Percentiles rank a stretch among this genome's conserved stretches.
Evolutionary conservation across 371 early-diverging fungal genomes (phyloP).

Genomic region (Smittium mucronatum): DNA sequence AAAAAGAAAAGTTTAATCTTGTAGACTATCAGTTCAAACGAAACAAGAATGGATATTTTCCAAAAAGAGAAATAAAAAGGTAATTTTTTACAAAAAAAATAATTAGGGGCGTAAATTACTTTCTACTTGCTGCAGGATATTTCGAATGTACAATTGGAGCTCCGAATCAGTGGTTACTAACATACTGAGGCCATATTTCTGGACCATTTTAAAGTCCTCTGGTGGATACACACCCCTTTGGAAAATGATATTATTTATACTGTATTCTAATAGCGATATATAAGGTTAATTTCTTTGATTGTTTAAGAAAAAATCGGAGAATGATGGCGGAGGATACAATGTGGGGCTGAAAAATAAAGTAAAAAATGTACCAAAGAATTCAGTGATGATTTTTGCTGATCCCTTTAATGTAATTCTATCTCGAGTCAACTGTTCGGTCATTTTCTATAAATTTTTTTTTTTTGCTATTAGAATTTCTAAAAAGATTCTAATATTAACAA

Average conservation of each 20-base stretch:
- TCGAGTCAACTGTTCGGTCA: slow-evolving; percentile 32
- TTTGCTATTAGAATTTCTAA: too few species aligned
- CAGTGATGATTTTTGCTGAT: slow-evolving; percentile 58
- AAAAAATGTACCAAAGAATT: slow-evolving; percentile 59
- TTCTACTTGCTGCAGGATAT: slow-evolving; percentile 63
- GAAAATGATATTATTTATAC: slow-evolving; percentile 73
- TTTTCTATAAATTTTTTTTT: too few species aligned
- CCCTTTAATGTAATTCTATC: slow-evolving; percentile 58
- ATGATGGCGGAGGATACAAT: neutral
- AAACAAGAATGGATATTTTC: too few species aligned
- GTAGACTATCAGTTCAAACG: too few species aligned
- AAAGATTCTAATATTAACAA: too few species aligned
- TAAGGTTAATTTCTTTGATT: neutral
- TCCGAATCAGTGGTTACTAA: slow-evolving; percentile 57
- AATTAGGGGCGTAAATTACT: slow-evolving; percentile 7
- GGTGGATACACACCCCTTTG: slow-evolving; percentile 80
- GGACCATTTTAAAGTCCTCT: slow-evolving; percentile 66
- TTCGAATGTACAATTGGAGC: slow-evolving; percentile 53
- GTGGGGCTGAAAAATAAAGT: neutral
- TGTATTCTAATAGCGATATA: slow-evolving; percentile 40
- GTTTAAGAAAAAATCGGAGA: neutral
- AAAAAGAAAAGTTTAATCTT: too few species aligned
- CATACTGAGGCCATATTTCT: slow-evolving; percentile 70
- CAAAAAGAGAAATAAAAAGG: too few species aligned
- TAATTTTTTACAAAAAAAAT: too few species aligned